Base-by-base conservation (phyloP, 2,329 filamentous ascomycete genomes). In the Aspergillus tanneri region DNA sequence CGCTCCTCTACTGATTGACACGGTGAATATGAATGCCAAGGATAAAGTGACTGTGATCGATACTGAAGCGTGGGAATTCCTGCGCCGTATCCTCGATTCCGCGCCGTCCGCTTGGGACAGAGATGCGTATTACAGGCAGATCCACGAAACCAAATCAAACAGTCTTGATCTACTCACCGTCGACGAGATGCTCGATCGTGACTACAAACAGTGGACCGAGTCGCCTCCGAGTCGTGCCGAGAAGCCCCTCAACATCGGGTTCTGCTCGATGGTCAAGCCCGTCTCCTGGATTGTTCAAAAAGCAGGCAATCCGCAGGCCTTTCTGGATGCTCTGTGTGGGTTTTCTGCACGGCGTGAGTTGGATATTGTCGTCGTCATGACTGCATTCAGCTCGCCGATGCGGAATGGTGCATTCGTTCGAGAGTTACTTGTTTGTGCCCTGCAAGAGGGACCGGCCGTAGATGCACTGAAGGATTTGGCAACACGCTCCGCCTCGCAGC, bases 151-250 rank as follows among this genome's bases (percentile, higher is more conserved):
- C 2, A 85, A 84, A 63, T 70, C 73, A 37, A 72, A 82, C 49
- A 78, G 71, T 35, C 62, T 85, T 28, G 75, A 76, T 32, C 64
- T 72, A 2, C 63, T 86, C 19, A 73, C 69, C 9, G 60, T 83
- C 50, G 64, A 74, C 2, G 82, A 84, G 57, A 77, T 83, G 16
- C 64, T 85, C 47, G 73, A 76, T 30, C 80, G 83, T 51, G 82
- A 86, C 61, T 86, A 84, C 60, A 86, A 86, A 64, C 71, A 79
- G 42, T 86, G 82, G 82, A 71, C 70, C 1, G 78, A 78, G 48
- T 62, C 57, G 10, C 47, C 50, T 11, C 32, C 55, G 3, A 54
- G 47, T 19, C 52, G 63, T 63, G 57, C 43, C 66, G 57, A 30
- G 57, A 64, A 19, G 7, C 57, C 48, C 2, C 24, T 74, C 25